Conservation (phyloP, 768 basidiomycete genomes). For the Pisolithus sp. region DNA sequence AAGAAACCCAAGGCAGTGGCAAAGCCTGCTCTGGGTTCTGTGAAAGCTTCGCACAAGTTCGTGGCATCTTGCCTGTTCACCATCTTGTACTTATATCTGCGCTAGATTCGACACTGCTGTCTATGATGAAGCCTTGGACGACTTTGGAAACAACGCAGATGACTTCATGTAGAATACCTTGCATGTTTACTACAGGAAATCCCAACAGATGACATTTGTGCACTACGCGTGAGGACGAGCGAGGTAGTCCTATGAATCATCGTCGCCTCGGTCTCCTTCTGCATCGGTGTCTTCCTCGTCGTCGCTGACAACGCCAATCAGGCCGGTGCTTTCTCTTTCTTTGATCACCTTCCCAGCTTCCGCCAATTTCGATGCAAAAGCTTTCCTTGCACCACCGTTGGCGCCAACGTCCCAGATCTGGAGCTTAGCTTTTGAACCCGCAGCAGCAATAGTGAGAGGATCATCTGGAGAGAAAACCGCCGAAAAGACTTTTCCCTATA, state of each 20-base stretch:
- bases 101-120: slow-evolving; percentile 66
- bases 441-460: slow-evolving; percentile 88
- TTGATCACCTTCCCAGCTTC: slow-evolving; percentile 63
- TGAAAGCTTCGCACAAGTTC: slow-evolving; percentile 61
- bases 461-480: slow-evolving; percentile 90
- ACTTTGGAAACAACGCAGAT: slow-evolving; percentile 65
- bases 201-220: slow-evolving; percentile 8
- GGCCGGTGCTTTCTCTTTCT: slow-evolving; percentile 60
- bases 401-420: slow-evolving; percentile 95
- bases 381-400: slow-evolving; percentile 75
- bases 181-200: slow-evolving; percentile 4
- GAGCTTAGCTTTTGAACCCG: slow-evolving; percentile 87
- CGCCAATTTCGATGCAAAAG: slow-evolving; percentile 71
- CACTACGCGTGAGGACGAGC: not conserved
- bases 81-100: slow-evolving; percentile 8
- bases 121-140: slow-evolving; percentile 89
- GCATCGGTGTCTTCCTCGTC: slow-evolving; percentile 60
- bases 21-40: slow-evolving; percentile 73
- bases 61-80: slow-evolving; percentile 12
- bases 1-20: slow-evolving; percentile 70
- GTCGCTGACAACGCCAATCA: slow-evolving; percentile 63
- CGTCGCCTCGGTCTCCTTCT: slow-evolving; percentile 28
- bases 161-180: slow-evolving; percentile 81
- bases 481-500: slow-evolving; percentile 94
- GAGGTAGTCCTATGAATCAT: slow-evolving; percentile 5